phyloP scores from a whole-genome alignment of 1,284 basidiomycete genomes.

The Mycocalia duriaeana region DNA sequence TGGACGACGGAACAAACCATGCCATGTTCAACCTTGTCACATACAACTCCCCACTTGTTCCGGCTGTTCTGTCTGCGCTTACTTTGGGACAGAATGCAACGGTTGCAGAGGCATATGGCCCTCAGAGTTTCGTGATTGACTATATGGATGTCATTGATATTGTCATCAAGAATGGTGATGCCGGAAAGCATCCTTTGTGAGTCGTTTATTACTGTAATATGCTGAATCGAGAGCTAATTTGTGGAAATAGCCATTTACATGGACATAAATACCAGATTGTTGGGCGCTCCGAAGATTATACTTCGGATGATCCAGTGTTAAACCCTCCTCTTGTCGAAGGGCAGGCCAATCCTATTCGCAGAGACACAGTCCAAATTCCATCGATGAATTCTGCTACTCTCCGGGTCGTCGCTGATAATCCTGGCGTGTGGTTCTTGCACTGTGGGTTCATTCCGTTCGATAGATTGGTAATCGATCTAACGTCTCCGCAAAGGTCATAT shows the following conservation, averaged over 20 bases:
- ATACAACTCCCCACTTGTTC: constrained; percentile 67
- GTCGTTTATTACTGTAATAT: constrained; percentile 19
- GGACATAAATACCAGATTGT: constrained; percentile 83
- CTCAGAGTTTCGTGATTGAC: constrained; percentile 69
- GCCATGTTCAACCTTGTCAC: constrained; percentile 71
- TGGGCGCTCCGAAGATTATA: constrained; percentile 66
- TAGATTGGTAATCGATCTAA: not conserved
- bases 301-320: constrained; percentile 68
- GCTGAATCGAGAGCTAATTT: not conserved
- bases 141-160: constrained; percentile 79
- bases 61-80: constrained; percentile 71
- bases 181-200: constrained; percentile 78
- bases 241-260: constrained; percentile 60
- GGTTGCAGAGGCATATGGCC: constrained; percentile 71
- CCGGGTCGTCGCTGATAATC: constrained; percentile 74
- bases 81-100: constrained; percentile 75
- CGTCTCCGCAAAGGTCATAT: constrained; percentile 54
- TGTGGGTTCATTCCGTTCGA: constrained; percentile 39
- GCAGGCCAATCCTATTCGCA: constrained; percentile 79
- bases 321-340: constrained; percentile 80
- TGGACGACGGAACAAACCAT: constrained; percentile 76
- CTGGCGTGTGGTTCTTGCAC: constrained; percentile 80
- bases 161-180: constrained; percentile 76
- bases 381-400: constrained; percentile 57
- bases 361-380: constrained; percentile 74